Evolutionary conservation across 139 green algal genomes (phyloP), one percentile per base, ranked within the genome.

Genomic region (Mesotaenium endlicherianum): DNA sequence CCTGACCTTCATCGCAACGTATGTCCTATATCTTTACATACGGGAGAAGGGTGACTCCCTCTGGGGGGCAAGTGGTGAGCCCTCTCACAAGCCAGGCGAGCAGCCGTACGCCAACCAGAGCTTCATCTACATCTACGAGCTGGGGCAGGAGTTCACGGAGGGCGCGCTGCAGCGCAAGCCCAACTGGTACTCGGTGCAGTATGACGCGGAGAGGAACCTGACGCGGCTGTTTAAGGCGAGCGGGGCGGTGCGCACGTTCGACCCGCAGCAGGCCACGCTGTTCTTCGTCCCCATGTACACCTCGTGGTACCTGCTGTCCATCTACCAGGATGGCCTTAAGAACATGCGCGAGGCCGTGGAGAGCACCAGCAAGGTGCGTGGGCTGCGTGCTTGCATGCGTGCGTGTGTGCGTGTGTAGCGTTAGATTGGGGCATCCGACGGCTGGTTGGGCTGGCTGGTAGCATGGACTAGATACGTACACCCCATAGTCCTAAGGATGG

Each of bases 111-210:
- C 30, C 31, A n/a, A 11, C 30, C 70, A 31, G 40, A 38, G 17
- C 36, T 77, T 77, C 70, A 38, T 77, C 20, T 77, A 77, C 70
- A 40, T 77, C 26, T 77, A 77, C 43, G 70, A 77, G 26, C 39
- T 77, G 40, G 70, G 70, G 11, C 20, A n/a, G 70, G 70, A 20
- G 40, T 57, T 20, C 3, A 77, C 70, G 8, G 70, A 55, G 14
- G 41, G 41, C 30, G 41, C 57, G 17, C 70, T 55, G 26, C 26
- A 57, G 26, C 4, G 39, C 2, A n/a, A 77, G 42, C 70, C 70
- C 3, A 11, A 16, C 26, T 77, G 70, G 70, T 77, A 57, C 20
- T 59, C 42, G 42, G 30, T 36, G 1, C 70, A 77, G 70, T 77
- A 77, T 17, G 70, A 77, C 17, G 70, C 36, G 0, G 70, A 77